phyloP scores from a whole-genome alignment of 1,284 basidiomycete genomes.

The Cystobasidium slooffiae region DNA sequence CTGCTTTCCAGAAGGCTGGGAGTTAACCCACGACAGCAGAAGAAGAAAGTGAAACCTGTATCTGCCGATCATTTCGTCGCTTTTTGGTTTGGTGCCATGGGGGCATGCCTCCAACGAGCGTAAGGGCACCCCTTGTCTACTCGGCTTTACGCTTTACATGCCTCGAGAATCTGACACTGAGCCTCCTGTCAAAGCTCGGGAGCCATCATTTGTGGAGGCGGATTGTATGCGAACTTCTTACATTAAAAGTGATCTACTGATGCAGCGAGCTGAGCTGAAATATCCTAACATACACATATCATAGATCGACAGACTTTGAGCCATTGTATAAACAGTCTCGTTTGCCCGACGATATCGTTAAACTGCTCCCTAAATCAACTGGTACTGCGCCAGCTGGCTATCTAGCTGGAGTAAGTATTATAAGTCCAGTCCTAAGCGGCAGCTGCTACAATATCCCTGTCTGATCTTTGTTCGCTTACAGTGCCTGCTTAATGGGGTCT shows the following conservation, averaged over 20 bases:
- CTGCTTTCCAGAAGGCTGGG: background rate
- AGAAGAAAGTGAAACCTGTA: conserved; percentile 3
- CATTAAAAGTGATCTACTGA: no score
- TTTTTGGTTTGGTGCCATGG: conserved; percentile 29
- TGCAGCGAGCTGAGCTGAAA: no score
- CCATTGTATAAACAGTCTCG: conserved; percentile 25
- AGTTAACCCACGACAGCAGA: background rate
- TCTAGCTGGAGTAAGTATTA: conserved; percentile 10
- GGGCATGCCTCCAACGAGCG: conserved; percentile 23
- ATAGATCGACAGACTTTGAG: conserved; percentile 5
- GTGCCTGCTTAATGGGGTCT: conserved; percentile 9
- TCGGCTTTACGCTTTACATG: background rate
- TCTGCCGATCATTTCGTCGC: conserved; percentile 21
- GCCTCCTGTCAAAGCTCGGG: conserved; percentile 6
- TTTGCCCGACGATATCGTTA: background rate
- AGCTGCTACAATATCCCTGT: no score
- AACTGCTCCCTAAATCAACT: conserved; percentile 12
- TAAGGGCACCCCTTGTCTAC: conserved; percentile 1
- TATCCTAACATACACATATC: no score
- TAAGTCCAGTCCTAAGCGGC: no score
- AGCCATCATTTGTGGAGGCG: conserved; percentile 25
- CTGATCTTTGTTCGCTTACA: background rate
- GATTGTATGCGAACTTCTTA: background rate
- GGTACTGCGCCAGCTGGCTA: conserved; percentile 5
- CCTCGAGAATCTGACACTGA: background rate